These are phyloP conservation scores for Spathaspora gorwiae DNA, from an alignment of 805 yeast genomes.

Conservation along the genomic window DNA sequence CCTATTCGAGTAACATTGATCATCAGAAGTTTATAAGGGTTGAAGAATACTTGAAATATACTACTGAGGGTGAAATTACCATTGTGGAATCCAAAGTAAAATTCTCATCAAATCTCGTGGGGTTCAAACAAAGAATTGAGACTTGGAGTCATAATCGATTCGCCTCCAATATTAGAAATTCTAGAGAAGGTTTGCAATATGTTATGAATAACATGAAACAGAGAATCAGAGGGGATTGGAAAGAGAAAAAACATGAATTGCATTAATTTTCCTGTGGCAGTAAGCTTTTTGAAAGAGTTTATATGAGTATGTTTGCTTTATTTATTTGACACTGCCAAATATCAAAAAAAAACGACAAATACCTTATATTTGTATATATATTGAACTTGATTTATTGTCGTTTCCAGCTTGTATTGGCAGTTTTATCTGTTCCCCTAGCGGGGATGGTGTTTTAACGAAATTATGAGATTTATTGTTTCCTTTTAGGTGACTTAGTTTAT, in stretches of 20 bases:
- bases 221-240: neutral
- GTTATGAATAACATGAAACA: slow-evolving; percentile 66
- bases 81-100: slow-evolving; percentile 56
- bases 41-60: slow-evolving; percentile 68
- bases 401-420: no score
- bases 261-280: no score
- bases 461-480: no score
- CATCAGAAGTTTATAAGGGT: slow-evolving; percentile 74
- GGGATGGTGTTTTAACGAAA: no score
- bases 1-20: slow-evolving; percentile 80
- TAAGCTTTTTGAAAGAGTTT: no score
- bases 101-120: slow-evolving; percentile 65
- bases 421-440: no score
- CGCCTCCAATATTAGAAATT: slow-evolving; percentile 58
- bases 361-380: no score
- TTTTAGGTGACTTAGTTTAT: no score
- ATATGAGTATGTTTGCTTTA: no score
- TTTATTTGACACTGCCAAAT: no score
- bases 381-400: no score
- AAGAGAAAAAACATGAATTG: neutral
- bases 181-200: slow-evolving; percentile 67
- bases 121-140: slow-evolving; percentile 72
- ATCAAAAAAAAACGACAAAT: no score
- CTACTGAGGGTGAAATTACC: slow-evolving; percentile 30
- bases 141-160: slow-evolving; percentile 73